Percentiles rank a stretch among this genome's conserved stretches.
Evolutionary conservation across 1,139 yeast genomes (phyloP).

Genomic region (Insectozyma bohioensis): DNA sequence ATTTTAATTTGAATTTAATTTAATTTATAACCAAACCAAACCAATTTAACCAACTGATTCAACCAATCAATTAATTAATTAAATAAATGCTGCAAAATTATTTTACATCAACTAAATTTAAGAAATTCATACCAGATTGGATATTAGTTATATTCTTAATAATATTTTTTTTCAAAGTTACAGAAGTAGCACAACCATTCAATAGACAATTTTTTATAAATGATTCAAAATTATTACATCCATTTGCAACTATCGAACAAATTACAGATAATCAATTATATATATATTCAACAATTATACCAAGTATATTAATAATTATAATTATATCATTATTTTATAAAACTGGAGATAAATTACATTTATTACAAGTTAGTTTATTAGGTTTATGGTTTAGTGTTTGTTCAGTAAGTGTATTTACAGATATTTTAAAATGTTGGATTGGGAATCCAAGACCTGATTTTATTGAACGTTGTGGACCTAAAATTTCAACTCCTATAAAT

Average conservation of each 20-base stretch:
- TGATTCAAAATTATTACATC: conserved; percentile 44
- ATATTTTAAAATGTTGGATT: conserved; percentile 45
- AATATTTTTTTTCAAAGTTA: conserved; percentile 31
- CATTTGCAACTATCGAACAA: conserved; percentile 45
- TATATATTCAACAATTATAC: conserved; percentile 24
- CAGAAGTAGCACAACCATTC: conserved; percentile 41
- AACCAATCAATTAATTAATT: no score
- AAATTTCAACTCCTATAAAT: conserved; percentile 27
- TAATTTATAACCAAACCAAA: no score
- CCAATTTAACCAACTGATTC: no score
- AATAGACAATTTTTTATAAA: conserved; percentile 33
- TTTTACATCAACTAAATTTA: conserved; percentile 16
- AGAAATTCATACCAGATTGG: conserved; percentile 35
- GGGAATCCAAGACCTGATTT: conserved; percentile 51
- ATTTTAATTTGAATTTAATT: no score
- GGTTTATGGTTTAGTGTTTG: conserved; percentile 25
- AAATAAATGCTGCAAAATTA: conserved; percentile 14
- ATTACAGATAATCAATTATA: conserved; percentile 33
- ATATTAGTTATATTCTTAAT: conserved; percentile 25
- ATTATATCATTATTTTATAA: not conserved
- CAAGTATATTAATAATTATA: conserved; percentile 18
- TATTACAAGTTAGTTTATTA: conserved; percentile 23
- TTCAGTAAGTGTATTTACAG: conserved; percentile 29
- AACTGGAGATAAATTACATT: conserved; percentile 13
- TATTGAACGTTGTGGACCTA: conserved; percentile 41